Evolutionary conservation across 1,284 basidiomycete species (phyloP).

Genomic region (Cryptococcus sp.): DNA sequence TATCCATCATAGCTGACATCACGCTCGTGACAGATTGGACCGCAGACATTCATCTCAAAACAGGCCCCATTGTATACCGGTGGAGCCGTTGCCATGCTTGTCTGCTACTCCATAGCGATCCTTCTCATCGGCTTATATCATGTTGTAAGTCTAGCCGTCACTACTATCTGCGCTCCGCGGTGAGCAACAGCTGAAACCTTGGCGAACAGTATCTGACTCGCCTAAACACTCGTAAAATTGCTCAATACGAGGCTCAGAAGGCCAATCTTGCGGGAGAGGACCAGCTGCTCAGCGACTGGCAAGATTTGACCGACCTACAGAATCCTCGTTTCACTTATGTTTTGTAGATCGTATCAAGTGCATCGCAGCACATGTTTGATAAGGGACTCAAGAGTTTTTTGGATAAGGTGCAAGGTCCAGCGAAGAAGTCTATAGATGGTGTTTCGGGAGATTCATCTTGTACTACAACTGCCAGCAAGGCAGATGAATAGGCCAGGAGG

Average conservation of each 20-base stretch:
- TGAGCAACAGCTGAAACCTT: no score
- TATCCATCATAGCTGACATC: neutral
- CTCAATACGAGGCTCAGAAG: neutral
- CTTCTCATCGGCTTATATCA: neutral
- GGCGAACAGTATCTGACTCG: neutral
- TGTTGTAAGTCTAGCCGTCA: neutral
- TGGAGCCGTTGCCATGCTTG: slow-evolving; percentile 23
- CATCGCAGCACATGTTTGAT: no score
- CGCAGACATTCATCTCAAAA: slow-evolving; percentile 22
- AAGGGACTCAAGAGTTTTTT: no score
- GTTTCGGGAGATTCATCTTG: no score
- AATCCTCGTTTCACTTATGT: neutral
- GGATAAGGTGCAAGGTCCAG: no score
- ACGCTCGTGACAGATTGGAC: slow-evolving; percentile 2
- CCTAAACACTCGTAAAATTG: slow-evolving; percentile 3
- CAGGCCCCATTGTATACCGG: slow-evolving; percentile 20
- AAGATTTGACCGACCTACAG: neutral
- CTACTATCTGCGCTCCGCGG: neutral
- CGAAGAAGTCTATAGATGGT: no score
- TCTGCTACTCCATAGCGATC: slow-evolving; percentile 21
- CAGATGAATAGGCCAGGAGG: no score
- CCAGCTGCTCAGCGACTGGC: slow-evolving; percentile 4
- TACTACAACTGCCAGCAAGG: no score
- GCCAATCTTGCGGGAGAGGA: neutral
- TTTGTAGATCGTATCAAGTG: neutral